Evolutionary conservation across 495 filamentous ascomycete species (phyloP).

Genomic region (Trichocladium uniseriatum): DNA sequence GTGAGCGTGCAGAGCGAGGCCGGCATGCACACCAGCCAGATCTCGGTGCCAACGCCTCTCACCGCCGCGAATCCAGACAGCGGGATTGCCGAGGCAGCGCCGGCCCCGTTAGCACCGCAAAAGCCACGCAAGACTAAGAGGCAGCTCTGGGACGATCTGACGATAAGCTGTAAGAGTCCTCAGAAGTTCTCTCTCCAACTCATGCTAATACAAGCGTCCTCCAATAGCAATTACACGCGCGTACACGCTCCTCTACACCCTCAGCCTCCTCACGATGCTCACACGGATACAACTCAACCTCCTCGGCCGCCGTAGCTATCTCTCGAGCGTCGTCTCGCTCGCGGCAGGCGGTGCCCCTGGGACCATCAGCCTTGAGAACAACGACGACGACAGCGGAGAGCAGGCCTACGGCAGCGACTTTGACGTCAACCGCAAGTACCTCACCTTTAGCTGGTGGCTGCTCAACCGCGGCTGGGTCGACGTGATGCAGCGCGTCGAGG

Average conservation of each 20-base stretch:
- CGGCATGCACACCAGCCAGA: slow-evolving; percentile 70
- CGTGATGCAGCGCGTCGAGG: slow-evolving; percentile 66
- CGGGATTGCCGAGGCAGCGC: slow-evolving; percentile 33
- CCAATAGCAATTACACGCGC: slow-evolving; percentile 78
- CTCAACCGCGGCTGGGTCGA: slow-evolving; percentile 82
- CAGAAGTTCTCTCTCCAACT: neutral
- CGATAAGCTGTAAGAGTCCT: slow-evolving; percentile 68
- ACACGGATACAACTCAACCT: slow-evolving; percentile 96
- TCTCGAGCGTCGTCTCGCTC: slow-evolving; percentile 85
- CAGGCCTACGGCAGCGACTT: slow-evolving; percentile 83
- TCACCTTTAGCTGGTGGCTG: slow-evolving; percentile 97
- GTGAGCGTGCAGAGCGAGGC: slow-evolving; percentile 60
- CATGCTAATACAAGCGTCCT: slow-evolving; percentile 22
- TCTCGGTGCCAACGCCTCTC: slow-evolving; percentile 40
- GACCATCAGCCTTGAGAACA: slow-evolving; percentile 75
- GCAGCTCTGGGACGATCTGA: slow-evolving; percentile 95
- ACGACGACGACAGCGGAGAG: slow-evolving; percentile 71
- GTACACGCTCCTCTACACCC: slow-evolving; percentile 84
- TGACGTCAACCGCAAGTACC: slow-evolving; percentile 85
- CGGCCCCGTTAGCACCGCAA: slow-evolving; percentile 21
- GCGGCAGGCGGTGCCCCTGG: slow-evolving; percentile 55
- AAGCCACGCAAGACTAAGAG: slow-evolving; percentile 71
- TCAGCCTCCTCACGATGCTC: slow-evolving; percentile 80
- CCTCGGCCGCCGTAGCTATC: slow-evolving; percentile 86
- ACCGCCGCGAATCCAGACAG: slow-evolving; percentile 24